These are phyloP conservation scores for Fusarium zealandicum DNA, from an alignment of 2,329 filamentous ascomycete genomes.

Conservation along the genomic window DNA sequence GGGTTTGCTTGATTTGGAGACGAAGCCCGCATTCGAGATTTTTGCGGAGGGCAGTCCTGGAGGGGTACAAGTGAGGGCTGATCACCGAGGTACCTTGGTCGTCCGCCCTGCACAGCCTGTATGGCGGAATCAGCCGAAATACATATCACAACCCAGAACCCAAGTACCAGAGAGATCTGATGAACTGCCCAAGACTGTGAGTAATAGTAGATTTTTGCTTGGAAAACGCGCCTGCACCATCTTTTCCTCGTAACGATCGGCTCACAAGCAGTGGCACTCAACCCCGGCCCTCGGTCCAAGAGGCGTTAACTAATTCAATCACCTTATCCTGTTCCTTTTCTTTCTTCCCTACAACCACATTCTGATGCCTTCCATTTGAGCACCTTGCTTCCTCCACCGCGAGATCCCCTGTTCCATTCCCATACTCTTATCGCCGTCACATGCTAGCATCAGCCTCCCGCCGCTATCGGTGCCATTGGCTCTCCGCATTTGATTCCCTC, in stretches of 20 bases:
- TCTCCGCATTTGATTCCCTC: slow-evolving; percentile 28
- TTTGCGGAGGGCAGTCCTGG: slow-evolving; percentile 18
- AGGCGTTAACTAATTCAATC: neutral
- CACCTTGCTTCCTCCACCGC: slow-evolving; percentile 7
- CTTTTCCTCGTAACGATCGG: slow-evolving; percentile 21
- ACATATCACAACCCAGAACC: slow-evolving; percentile 15
- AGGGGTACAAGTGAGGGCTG: slow-evolving; percentile 28
- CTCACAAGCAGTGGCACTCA: slow-evolving; percentile 14
- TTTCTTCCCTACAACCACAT: neutral
- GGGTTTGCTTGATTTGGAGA: slow-evolving; percentile 35
- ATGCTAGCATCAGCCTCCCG: slow-evolving; percentile 27
- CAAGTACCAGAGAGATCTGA: slow-evolving; percentile 35
- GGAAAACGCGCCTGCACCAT: slow-evolving; percentile 14
- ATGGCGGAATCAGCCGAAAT: slow-evolving; percentile 2
- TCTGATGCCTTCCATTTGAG: slow-evolving; percentile 10
- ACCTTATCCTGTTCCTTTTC: neutral
- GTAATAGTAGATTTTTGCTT: slow-evolving; percentile 9
- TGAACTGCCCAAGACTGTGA: slow-evolving; percentile 20
- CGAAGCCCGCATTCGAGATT: slow-evolving; percentile 39
- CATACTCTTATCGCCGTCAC: slow-evolving; percentile 30
- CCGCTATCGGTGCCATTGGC: slow-evolving; percentile 27
- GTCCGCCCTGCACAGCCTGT: neutral
- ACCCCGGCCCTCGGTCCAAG: slow-evolving; percentile 4
- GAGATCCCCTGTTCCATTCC: slow-evolving; percentile 12
- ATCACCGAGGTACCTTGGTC: slow-evolving; percentile 21